Conservation (phyloP, 805 yeast genomes). For the Lipomyces kockii region DNA sequence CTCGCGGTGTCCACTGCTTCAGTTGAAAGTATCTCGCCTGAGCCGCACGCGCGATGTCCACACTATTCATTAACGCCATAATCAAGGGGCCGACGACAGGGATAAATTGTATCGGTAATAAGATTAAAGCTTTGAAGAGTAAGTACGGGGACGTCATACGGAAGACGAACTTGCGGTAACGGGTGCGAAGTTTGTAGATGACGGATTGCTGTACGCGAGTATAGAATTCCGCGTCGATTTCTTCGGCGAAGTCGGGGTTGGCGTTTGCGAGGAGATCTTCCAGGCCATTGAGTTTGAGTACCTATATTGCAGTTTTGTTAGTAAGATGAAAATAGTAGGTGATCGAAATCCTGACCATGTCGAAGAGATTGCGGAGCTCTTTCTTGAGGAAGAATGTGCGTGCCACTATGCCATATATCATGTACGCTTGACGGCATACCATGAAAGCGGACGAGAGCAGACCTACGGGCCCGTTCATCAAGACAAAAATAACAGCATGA, state of each 20-base stretch:
- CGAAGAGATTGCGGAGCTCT: slow-evolving; percentile 25
- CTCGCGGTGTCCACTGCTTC: slow-evolving; percentile 51
- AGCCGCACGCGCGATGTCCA: slow-evolving; percentile 52
- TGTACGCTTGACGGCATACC: slow-evolving; percentile 22
- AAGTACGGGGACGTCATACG: slow-evolving; percentile 47
- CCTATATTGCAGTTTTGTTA: slow-evolving; percentile 13
- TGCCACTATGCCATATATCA: slow-evolving; percentile 20
- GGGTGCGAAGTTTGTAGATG: slow-evolving; percentile 10
- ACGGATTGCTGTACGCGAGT: slow-evolving; percentile 2
- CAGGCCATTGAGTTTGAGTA: slow-evolving; percentile 46
- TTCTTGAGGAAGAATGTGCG: slow-evolving; percentile 21
- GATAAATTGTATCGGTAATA: slow-evolving; percentile 49
- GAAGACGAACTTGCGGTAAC: slow-evolving; percentile 17
- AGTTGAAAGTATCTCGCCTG: slow-evolving; percentile 58
- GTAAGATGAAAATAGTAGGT: background rate
- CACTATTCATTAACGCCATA: slow-evolving; percentile 52
- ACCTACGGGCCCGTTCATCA: slow-evolving; percentile 31
- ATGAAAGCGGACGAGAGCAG: slow-evolving; percentile 19
- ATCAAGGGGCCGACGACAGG: slow-evolving; percentile 59
- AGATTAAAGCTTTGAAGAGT: slow-evolving; percentile 44
- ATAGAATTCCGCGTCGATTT: slow-evolving; percentile 40
- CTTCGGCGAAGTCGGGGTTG: slow-evolving; percentile 42
- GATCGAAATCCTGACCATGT: slow-evolving; percentile 16
- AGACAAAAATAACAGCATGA: slow-evolving; percentile 11
- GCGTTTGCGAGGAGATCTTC: slow-evolving; percentile 49